Conservation (phyloP, 495 filamentous ascomycete genomes). For the Polyplosphaeria fusca region DNA sequence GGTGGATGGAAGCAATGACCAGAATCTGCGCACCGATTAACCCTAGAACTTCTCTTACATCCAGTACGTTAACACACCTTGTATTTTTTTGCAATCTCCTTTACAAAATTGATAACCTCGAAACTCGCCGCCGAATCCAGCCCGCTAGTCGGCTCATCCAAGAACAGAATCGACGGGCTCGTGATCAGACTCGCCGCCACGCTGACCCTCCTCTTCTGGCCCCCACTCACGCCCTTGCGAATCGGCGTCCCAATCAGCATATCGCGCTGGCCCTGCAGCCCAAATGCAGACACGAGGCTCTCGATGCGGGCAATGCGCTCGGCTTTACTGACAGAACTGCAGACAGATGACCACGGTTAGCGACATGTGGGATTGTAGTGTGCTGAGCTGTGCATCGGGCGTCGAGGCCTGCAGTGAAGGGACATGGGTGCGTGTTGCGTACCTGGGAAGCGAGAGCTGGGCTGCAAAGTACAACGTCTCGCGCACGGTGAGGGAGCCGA, state of each 20-base stretch:
- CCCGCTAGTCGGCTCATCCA: constrained; percentile 80
- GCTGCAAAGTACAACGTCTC: constrained; percentile 74
- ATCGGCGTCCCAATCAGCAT: constrained; percentile 75
- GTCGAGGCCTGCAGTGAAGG: not conserved
- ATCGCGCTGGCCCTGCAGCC: constrained; percentile 60
- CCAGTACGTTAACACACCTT: constrained; percentile 48
- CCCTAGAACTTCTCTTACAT: not conserved
- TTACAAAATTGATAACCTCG: constrained; percentile 65
- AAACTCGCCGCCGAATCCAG: constrained; percentile 68
- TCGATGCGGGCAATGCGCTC: constrained; percentile 55
- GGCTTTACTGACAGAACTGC: constrained; percentile 44
- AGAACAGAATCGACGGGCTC: constrained; percentile 69
- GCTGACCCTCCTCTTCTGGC: constrained; percentile 74
- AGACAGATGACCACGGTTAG: constrained; percentile 24
- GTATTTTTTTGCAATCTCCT: constrained; percentile 60
- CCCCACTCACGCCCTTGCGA: constrained; percentile 73
- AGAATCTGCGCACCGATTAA: constrained; percentile 49
- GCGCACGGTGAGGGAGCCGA: constrained; percentile 70
- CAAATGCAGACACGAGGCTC: constrained; percentile 58
- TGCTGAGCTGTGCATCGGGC: not conserved
- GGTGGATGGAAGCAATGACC: constrained; percentile 76
- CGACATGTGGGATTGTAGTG: not conserved
- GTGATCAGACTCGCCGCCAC: constrained; percentile 78
- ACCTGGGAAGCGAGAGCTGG: constrained; percentile 56
- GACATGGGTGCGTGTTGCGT: constrained; percentile 17